Evolutionary conservation across 345 rosid genomes (phyloP).

Genomic region (Acer campestre): DNA sequence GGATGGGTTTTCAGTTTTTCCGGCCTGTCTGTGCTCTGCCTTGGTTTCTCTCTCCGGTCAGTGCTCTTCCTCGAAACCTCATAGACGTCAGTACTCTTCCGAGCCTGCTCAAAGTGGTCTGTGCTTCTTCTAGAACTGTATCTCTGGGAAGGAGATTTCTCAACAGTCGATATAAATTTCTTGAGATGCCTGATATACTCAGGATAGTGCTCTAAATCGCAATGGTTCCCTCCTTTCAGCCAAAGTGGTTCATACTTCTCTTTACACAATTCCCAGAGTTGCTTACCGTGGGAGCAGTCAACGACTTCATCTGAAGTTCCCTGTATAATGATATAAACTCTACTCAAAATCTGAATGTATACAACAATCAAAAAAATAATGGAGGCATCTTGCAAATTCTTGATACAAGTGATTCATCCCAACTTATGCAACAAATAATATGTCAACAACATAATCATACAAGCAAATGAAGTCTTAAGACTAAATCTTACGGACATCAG

Average conservation of each 20-base stretch:
- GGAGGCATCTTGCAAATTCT: neutral
- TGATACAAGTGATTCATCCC: neutral
- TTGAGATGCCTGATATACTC: constrained; percentile 89
- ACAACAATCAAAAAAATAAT: neutral
- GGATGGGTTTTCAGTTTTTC: constrained; percentile 55
- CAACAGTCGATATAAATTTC: constrained; percentile 85
- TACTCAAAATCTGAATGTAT: neutral
- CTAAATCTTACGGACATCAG: neutral
- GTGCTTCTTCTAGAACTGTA: constrained; percentile 65
- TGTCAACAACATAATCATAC: neutral
- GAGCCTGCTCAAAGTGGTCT: constrained; percentile 57
- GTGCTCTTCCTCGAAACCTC: constrained; percentile 82
- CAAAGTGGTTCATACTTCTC: constrained; percentile 94
- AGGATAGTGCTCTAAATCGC: constrained; percentile 84
- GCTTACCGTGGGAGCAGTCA: constrained; percentile 93
- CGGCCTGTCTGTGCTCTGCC: constrained; percentile 76
- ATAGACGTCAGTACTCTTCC: constrained; percentile 57
- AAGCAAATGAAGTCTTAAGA: neutral
- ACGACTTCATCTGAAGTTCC: constrained; percentile 98
- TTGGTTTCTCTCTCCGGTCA: constrained; percentile 81
- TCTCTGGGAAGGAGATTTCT: constrained; percentile 75
- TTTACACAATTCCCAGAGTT: constrained; percentile 88
- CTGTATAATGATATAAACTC: constrained; percentile 32
- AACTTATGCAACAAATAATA: neutral
- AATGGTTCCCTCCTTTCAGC: constrained; percentile 94